Conservation (phyloP, 1,284 basidiomycete genomes). For the Apiotrichum akiyoshidainum region DNA sequence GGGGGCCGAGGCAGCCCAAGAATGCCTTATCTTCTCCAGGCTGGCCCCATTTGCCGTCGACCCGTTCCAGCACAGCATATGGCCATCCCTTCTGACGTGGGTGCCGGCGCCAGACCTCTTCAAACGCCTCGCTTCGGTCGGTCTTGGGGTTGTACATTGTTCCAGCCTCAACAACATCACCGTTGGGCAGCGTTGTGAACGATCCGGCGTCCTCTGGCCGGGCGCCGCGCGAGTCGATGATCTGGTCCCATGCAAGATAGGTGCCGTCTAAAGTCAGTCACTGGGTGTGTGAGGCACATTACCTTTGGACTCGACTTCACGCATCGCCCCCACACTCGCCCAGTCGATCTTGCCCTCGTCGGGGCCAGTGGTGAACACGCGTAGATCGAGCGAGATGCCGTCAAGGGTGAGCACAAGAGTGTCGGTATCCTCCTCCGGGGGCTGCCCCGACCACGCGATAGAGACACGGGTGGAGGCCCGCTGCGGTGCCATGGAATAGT, state of each 20-base stretch:
- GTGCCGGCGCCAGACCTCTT: slow-evolving; percentile 36
- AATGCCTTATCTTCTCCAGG: neutral
- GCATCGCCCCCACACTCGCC: slow-evolving; percentile 26
- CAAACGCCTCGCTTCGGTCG: slow-evolving; percentile 25
- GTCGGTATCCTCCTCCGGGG: slow-evolving; percentile 36
- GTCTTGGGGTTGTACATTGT: slow-evolving; percentile 37
- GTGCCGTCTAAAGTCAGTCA: slow-evolving; percentile 14
- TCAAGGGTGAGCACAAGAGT: slow-evolving; percentile 41
- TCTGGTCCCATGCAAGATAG: slow-evolving; percentile 30
- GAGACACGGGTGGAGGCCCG: slow-evolving; percentile 36
- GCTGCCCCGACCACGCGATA: slow-evolving; percentile 34
- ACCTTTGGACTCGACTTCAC: slow-evolving; percentile 3
- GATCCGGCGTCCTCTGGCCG: slow-evolving; percentile 30
- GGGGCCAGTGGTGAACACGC: slow-evolving; percentile 25
- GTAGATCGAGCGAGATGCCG: slow-evolving; percentile 34
- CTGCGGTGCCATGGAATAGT: slow-evolving; percentile 22
- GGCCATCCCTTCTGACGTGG: neutral
- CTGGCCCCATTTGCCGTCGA: neutral
- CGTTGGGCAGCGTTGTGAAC: slow-evolving; percentile 29
- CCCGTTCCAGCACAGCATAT: slow-evolving; percentile 24
- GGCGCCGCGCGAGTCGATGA: slow-evolving; percentile 28
- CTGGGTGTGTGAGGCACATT: neutral
- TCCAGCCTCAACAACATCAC: slow-evolving; percentile 35
- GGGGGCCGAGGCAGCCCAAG: slow-evolving; percentile 13
- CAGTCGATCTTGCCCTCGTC: slow-evolving; percentile 29